These are phyloP conservation scores for Candida maesae DNA, from an alignment of 805 yeast genomes.

Conservation along the genomic window DNA sequence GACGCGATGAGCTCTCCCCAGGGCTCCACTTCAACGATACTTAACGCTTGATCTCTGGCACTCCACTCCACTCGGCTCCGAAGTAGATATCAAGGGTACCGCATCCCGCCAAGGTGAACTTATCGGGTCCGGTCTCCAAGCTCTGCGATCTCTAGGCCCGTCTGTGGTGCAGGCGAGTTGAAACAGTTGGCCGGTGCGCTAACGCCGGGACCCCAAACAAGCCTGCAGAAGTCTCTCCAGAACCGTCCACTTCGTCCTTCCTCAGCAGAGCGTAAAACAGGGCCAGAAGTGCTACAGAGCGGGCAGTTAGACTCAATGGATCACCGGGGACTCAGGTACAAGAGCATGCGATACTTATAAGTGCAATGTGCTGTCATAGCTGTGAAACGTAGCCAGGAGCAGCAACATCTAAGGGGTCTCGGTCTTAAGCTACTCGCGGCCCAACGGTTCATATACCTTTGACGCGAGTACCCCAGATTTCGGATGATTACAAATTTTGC, in stretches of 20 bases:
- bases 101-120: background rate
- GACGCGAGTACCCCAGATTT: constrained; percentile 10
- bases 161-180: no score
- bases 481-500: constrained; percentile 3
- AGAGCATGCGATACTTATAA: no score
- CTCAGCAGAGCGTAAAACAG: no score
- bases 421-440: constrained; percentile 6
- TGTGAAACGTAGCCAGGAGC: no score
- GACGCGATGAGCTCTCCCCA: no score
- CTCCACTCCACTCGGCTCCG: background rate
- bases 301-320: no score
- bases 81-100: background rate
- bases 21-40: no score
- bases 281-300: no score
- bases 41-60: no score
- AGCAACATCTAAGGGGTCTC: background rate
- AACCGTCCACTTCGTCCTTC: background rate
- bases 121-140: background rate
- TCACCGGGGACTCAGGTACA: no score
- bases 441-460: background rate
- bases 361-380: background rate
- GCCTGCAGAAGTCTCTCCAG: background rate
- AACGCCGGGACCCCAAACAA: constrained; percentile 1
- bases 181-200: background rate
- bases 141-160: background rate